phyloP scores from a whole-genome alignment of 495 filamentous ascomycete species.

The Podospora bellae-mahoneyi region DNA sequence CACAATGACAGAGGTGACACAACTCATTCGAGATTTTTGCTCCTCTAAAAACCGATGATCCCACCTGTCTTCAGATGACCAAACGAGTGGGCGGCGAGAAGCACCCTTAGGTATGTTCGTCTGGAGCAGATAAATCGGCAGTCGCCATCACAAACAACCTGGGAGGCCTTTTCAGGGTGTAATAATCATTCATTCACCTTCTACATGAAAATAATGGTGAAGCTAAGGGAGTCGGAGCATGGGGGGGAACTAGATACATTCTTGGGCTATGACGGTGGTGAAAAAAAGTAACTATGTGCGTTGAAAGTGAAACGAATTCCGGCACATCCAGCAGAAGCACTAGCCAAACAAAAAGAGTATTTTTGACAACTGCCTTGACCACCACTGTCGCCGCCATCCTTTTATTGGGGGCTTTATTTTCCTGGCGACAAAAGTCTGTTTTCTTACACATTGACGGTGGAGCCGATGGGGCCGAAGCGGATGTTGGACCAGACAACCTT shows the following conservation, averaged over 20 bases:
- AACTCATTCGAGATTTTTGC: not conserved
- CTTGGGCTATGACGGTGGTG: not conserved
- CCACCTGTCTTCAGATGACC: not conserved
- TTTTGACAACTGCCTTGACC: not conserved
- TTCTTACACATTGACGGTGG: slow-evolving; percentile 43
- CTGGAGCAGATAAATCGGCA: not conserved
- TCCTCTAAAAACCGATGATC: not conserved
- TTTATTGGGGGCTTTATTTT: slow-evolving; percentile 1
- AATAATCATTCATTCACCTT: no score
- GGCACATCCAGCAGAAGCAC: not conserved
- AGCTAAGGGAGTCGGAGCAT: not conserved
- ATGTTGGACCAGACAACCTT: slow-evolving; percentile 61
- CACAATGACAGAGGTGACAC: not conserved
- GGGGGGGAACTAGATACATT: slow-evolving; percentile 8
- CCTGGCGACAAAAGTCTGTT: not conserved
- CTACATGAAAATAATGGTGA: not conserved
- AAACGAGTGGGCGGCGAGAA: not conserved
- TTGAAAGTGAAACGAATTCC: not conserved
- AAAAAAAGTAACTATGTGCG: slow-evolving; percentile 1
- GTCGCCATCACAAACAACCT: no score
- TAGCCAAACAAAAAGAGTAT: not conserved
- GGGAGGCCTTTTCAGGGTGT: no score
- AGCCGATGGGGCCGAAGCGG: slow-evolving; percentile 64
- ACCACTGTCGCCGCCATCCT: not conserved
- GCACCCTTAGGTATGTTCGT: not conserved